These are phyloP conservation scores for Gloeopeniophorella convolvens DNA, from an alignment of 768 basidiomycete genomes.

Conservation along the genomic window DNA sequence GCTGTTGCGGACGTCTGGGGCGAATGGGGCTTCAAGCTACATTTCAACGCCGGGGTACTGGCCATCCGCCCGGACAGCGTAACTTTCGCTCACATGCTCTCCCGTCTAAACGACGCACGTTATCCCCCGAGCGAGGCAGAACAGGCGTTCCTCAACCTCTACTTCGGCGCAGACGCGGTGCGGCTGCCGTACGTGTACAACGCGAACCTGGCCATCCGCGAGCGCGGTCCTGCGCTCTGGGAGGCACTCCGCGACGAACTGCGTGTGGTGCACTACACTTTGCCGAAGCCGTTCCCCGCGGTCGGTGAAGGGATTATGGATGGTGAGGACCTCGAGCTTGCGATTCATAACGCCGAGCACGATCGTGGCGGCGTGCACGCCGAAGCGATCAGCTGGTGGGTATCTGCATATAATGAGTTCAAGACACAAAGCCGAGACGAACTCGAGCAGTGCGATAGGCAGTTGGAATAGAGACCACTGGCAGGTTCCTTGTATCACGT, in stretches of 20 bases:
- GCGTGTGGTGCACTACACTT: slow-evolving; percentile 32
- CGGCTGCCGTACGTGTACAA: slow-evolving; percentile 33
- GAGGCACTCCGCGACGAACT: slow-evolving; percentile 26
- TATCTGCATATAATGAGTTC: slow-evolving; percentile 22
- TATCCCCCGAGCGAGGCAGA: slow-evolving; percentile 35
- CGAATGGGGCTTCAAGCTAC: slow-evolving; percentile 30
- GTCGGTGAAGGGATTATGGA: slow-evolving; percentile 21
- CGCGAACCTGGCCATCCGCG: slow-evolving; percentile 33
- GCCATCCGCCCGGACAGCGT: slow-evolving; percentile 27
- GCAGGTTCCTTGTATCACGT: background rate
- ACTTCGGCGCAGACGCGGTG: slow-evolving; percentile 29
- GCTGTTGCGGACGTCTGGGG: slow-evolving; percentile 37
- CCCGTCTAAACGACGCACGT: slow-evolving; percentile 34
- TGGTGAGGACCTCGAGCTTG: slow-evolving; percentile 19
- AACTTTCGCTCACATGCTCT: slow-evolving; percentile 28
- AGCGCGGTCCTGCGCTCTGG: slow-evolving; percentile 29
- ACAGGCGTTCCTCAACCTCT: slow-evolving; percentile 38
- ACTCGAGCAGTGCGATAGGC: slow-evolving; percentile 4
- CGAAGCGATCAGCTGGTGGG: slow-evolving; percentile 26
- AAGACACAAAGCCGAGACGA: slow-evolving; percentile 8
- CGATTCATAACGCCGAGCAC: slow-evolving; percentile 18
- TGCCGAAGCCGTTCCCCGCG: slow-evolving; percentile 26
- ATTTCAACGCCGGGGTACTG: slow-evolving; percentile 35
- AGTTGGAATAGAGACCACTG: background rate
- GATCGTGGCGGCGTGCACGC: slow-evolving; percentile 13